Evolutionary conservation across 768 basidiomycete genomes (phyloP).

Genomic region (Leccinum longicurvipes): DNA sequence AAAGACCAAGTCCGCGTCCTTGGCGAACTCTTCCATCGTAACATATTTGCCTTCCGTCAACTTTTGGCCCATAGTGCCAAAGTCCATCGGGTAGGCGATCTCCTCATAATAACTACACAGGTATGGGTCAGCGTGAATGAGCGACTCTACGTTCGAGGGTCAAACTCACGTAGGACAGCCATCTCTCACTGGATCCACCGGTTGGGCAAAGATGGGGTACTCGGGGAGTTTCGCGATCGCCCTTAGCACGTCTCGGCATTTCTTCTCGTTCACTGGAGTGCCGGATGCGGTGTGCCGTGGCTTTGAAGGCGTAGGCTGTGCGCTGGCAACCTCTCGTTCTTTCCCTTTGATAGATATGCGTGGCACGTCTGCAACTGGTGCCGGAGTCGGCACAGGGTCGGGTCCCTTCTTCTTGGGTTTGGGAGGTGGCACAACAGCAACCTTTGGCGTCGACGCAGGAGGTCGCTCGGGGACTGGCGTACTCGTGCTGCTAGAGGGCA

Average conservation of each 20-base stretch:
- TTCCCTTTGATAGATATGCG: slow-evolving; percentile 66
- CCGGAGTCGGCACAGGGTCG: slow-evolving; percentile 22
- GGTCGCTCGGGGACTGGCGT: slow-evolving; percentile 39
- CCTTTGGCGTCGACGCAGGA: slow-evolving; percentile 23
- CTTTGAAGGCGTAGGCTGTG: slow-evolving; percentile 37
- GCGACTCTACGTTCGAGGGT: not conserved
- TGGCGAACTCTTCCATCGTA: slow-evolving; percentile 78
- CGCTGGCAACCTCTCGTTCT: slow-evolving; percentile 52
- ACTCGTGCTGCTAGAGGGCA: slow-evolving; percentile 38
- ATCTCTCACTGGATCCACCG: slow-evolving; percentile 80
- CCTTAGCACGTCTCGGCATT: slow-evolving; percentile 72
- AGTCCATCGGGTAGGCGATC: slow-evolving; percentile 91
- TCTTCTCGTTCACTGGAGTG: slow-evolving; percentile 75
- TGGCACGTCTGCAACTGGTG: slow-evolving; percentile 24
- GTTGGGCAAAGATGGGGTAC: slow-evolving; percentile 67
- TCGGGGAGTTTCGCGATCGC: slow-evolving; percentile 59
- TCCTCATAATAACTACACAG: slow-evolving; percentile 80
- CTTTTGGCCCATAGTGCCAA: slow-evolving; percentile 74
- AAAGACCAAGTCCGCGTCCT: slow-evolving; percentile 80
- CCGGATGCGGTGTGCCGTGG: slow-evolving; percentile 36
- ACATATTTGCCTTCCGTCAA: slow-evolving; percentile 64
- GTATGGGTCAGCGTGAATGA: not conserved
- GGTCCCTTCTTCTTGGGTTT: slow-evolving; percentile 44
- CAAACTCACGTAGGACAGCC: slow-evolving; percentile 85
- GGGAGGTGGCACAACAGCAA: slow-evolving; percentile 24